Evolutionary conservation across 192 early-diverging fungal species (phyloP).

Genomic region (Linderina pennispora): DNA sequence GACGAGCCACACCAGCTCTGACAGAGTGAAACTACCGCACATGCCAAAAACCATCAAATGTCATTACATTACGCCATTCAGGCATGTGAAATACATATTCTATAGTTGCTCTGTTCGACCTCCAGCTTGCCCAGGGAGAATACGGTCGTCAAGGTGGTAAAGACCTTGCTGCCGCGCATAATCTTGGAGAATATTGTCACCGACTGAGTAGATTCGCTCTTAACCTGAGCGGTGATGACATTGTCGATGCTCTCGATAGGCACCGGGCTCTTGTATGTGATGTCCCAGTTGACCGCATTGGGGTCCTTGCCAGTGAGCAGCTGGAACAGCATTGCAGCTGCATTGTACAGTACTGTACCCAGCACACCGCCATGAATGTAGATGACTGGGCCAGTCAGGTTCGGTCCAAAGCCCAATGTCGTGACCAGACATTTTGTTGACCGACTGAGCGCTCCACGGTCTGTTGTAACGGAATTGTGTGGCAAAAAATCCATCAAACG

Average conservation of each 20-base stretch:
- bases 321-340: background rate
- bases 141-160: constrained; percentile 23
- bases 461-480: background rate
- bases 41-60: too few relatives aligned
- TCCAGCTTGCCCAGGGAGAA: too few relatives aligned
- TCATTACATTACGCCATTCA: too few relatives aligned
- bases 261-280: constrained; percentile 16
- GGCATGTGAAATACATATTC: too few relatives aligned
- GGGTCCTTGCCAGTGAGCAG: constrained; percentile 6
- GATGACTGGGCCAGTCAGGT: constrained; percentile 12
- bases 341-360: constrained; percentile 22
- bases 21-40: too few relatives aligned
- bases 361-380: constrained; percentile 32
- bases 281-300: constrained; percentile 4
- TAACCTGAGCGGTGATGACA: constrained; percentile 9
- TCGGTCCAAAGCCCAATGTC: constrained; percentile 7
- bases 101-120: too few relatives aligned
- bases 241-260: constrained; percentile 5
- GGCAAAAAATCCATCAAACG: constrained; percentile 24
- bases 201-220: background rate
- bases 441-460: constrained; percentile 7
- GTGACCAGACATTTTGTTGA: background rate
- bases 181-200: constrained; percentile 9
- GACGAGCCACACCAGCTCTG: too few relatives aligned
- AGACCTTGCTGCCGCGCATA: background rate